Percentiles rank a stretch among this genome's conserved stretches.
Evolutionary conservation across 768 basidiomycete species (phyloP).

Genomic region (Myochromella boudieri): DNA sequence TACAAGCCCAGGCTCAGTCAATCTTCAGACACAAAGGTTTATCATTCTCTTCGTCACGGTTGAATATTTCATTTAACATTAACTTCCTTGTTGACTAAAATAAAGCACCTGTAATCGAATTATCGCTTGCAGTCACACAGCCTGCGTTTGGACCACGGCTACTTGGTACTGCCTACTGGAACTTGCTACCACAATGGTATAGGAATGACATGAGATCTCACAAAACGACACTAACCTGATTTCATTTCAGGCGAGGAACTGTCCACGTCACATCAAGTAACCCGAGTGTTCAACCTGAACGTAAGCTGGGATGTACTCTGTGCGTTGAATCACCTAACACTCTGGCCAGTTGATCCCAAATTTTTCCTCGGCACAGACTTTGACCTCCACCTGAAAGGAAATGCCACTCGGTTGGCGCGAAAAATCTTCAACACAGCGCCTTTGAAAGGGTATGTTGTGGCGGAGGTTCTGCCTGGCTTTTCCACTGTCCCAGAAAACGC

Average conservation of each 20-base stretch:
- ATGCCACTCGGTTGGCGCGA: conserved; percentile 8
- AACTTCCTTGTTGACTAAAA: background rate
- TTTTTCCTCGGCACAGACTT: conserved; percentile 5
- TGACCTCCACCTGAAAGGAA: conserved; percentile 12
- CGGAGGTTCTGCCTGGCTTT: conserved; percentile 7
- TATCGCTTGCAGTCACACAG: conserved; percentile 4
- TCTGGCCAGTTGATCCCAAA: conserved; percentile 9
- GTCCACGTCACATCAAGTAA: conserved; percentile 9
- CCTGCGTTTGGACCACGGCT: background rate
- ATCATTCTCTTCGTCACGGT: background rate
- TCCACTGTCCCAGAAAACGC: conserved; percentile 7
- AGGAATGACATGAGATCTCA: too few relatives aligned
- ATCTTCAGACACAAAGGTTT: conserved; percentile 11
- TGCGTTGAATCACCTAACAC: background rate
- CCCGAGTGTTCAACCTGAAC: conserved; percentile 13
- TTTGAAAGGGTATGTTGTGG: background rate
- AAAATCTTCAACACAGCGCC: conserved; percentile 10
- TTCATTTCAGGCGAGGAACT: conserved; percentile 7
- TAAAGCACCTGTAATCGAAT: conserved; percentile 15
- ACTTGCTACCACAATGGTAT: conserved; percentile 16
- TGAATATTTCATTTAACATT: background rate
- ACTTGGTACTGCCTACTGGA: conserved; percentile 8
- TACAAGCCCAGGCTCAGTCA: conserved; percentile 10
- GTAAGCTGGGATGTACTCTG: background rate
- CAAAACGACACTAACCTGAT: too few relatives aligned